Conservation (phyloP, 805 yeast species). For the Lachancea lanzarotensis region DNA sequence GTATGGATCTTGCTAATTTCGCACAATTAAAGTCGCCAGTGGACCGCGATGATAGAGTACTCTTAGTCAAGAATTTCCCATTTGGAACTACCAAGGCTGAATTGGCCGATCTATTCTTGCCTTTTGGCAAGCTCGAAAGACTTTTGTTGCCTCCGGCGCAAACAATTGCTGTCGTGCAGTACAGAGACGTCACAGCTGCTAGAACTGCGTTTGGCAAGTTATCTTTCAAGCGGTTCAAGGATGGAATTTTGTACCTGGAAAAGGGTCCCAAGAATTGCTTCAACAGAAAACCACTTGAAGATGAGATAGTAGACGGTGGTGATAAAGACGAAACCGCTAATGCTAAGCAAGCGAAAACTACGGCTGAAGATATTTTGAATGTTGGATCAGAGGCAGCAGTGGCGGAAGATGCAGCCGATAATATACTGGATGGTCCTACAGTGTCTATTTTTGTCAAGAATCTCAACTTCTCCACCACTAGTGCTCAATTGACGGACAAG, state of each 20-base stretch:
- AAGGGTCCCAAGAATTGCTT: constrained; percentile 88
- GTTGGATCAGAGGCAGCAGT: constrained; percentile 42
- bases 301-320: constrained; percentile 29
- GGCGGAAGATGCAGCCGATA: constrained; percentile 36
- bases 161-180: constrained; percentile 90
- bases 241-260: constrained; percentile 80
- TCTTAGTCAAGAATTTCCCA: constrained; percentile 86
- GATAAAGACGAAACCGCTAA: constrained; percentile 25
- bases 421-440: constrained; percentile 58
- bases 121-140: constrained; percentile 72
- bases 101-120: constrained; percentile 71
- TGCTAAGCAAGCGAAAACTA: constrained; percentile 31
- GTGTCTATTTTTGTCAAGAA: constrained; percentile 89
- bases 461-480: constrained; percentile 75
- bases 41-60: constrained; percentile 72
- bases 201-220: constrained; percentile 84
- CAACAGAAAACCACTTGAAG: constrained; percentile 45
- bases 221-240: constrained; percentile 82
- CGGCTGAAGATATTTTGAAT: constrained; percentile 31
- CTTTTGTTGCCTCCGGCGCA: constrained; percentile 94
- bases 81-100: constrained; percentile 78
- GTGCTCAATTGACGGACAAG: constrained; percentile 45
- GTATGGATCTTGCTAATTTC: constrained; percentile 77
- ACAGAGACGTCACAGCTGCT: constrained; percentile 73
- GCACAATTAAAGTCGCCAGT: constrained; percentile 34